Evolutionary conservation across 2,329 filamentous ascomycete species (phyloP).

Genomic region (Fusarium haematococcum): DNA sequence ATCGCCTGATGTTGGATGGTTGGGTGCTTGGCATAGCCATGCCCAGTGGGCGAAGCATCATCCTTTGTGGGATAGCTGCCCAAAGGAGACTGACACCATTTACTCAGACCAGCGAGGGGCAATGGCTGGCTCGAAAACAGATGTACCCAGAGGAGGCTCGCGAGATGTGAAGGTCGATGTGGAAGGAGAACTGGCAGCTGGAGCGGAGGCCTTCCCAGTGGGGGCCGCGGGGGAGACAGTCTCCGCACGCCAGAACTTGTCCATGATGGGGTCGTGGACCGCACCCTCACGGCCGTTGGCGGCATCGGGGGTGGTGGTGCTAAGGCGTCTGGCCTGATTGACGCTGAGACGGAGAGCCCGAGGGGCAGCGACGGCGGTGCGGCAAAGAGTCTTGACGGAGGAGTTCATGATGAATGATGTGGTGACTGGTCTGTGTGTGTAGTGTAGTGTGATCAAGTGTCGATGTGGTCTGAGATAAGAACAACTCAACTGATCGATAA

Average conservation of each 20-base stretch:
- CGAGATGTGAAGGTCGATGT: conserved; percentile 19
- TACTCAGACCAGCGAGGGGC: conserved; percentile 39
- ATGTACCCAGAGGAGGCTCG: conserved; percentile 38
- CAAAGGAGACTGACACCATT: background rate
- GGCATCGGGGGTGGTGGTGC: conserved; percentile 26
- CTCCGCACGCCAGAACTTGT: conserved; percentile 33
- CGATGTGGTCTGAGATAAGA: background rate
- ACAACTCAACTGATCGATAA: background rate
- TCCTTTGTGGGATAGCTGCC: background rate
- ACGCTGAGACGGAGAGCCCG: conserved; percentile 22
- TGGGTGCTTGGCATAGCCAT: background rate
- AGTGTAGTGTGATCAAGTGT: background rate
- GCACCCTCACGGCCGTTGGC: conserved; percentile 29
- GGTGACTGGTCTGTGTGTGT: background rate
- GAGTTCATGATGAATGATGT: conserved; percentile 34
- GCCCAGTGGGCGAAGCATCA: background rate
- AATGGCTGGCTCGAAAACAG: conserved; percentile 33
- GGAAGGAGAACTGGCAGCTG: conserved; percentile 5
- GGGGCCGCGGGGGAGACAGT: conserved; percentile 15
- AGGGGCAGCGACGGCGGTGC: conserved; percentile 24
- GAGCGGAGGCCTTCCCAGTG: background rate
- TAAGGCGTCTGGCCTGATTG: conserved; percentile 27
- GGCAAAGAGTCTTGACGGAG: conserved; percentile 37
- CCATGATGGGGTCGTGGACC: conserved; percentile 40
- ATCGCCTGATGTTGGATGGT: background rate